Evolutionary conservation across 2,329 filamentous ascomycete species (phyloP).

Genomic region (Phoma sp.): DNA sequence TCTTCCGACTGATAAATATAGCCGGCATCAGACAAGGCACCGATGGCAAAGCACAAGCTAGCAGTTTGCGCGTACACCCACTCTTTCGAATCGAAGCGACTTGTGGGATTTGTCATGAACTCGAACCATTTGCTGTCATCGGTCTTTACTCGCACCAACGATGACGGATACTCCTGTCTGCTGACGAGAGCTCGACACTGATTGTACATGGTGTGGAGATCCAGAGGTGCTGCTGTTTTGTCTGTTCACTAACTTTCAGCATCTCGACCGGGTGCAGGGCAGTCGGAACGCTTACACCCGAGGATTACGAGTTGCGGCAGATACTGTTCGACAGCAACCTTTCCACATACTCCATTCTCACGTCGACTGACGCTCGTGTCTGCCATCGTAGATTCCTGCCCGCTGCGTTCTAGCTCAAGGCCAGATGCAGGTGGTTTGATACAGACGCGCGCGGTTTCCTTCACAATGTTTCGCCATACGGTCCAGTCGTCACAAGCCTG

Average conservation of each 20-base stretch:
- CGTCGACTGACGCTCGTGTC: background rate
- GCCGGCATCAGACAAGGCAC: constrained; percentile 6
- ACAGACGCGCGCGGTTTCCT: constrained; percentile 3
- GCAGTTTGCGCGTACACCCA: constrained; percentile 12
- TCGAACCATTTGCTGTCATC: constrained; percentile 18
- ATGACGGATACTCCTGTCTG: constrained; percentile 14
- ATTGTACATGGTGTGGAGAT: constrained; percentile 8
- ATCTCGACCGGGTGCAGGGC: background rate
- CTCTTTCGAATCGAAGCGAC: constrained; percentile 8
- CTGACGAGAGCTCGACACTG: constrained; percentile 13
- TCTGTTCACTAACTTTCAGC: constrained; percentile 1
- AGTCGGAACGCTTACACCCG: background rate
- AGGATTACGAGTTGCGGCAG: constrained; percentile 11
- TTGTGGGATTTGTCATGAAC: constrained; percentile 13
- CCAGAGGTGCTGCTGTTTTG: constrained; percentile 11
- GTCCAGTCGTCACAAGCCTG: constrained; percentile 16
- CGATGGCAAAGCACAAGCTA: constrained; percentile 14
- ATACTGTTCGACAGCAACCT: background rate
- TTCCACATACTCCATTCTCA: background rate
- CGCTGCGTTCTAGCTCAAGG: background rate
- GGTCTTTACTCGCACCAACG: constrained; percentile 4
- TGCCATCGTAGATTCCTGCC: background rate
- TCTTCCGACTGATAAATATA: constrained; percentile 7
- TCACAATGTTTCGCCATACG: constrained; percentile 17
- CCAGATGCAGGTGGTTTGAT: background rate